Base-by-base conservation (phyloP, 257 asterid species). In the Coffea canephora region DNA sequence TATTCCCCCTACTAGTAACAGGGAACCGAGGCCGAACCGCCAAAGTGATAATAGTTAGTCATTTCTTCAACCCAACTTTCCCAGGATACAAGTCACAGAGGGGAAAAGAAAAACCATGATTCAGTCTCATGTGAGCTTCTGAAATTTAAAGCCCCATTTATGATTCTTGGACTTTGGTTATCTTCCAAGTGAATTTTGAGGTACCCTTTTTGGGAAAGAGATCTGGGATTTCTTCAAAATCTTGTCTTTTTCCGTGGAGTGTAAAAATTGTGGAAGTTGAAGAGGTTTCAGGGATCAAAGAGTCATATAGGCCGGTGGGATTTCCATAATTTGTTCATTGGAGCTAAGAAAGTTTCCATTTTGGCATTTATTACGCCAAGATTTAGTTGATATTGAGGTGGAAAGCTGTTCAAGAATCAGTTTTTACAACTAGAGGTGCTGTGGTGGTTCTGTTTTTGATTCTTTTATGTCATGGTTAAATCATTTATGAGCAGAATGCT, bases 181-280 rank as follows among this genome's bases (percentile, higher is more conserved):
- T 76, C 84, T 82, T 85, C 66, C 73, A 78, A 86, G 89, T 86
- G 54, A 81, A 61, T 77, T 62, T 83, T 80, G 71, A 59, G 72
- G 78, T 75, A 77, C 87, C 82, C 83, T 82, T 82, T 81, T 62
- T 78, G 82, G 45, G 75, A 83, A 77, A 68, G 84, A 85, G 93
- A 89, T 92, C 96, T 89, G 87, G 89, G 87, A 77, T 61, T 79
- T 84, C 83, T 78, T 48, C 79, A 82, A 86, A 77, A 45, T 79
- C 82, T 81, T 76, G 77, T 80, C 87, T 87, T 89, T 85, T 62
- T 76, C 79, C 72, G 68, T 31, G 73, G 76, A 77, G 67, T 76
- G 80, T 79, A 54, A 76, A 73, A 43, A 72, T 81, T 81, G 77
- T 74, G 85, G 34, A 81, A 68, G 73, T 54, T 77, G 75, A 59